phyloP scores from a whole-genome alignment of 805 yeast genomes.

The Metschnikowia cubensis region DNA sequence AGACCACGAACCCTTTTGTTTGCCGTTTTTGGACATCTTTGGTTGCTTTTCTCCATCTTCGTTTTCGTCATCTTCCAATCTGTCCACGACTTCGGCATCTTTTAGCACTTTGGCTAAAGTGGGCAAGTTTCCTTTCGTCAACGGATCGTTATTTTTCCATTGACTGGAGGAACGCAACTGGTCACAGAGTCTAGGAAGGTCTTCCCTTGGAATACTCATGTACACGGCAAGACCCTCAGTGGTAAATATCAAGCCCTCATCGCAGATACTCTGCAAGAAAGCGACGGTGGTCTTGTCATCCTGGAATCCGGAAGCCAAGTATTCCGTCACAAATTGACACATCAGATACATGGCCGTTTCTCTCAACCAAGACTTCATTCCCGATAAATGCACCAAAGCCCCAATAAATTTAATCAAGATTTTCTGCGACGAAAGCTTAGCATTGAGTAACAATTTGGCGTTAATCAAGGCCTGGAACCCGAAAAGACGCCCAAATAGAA shows the following conservation, averaged over 20 bases:
- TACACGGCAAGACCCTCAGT: constrained; percentile 79
- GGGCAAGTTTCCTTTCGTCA: constrained; percentile 64
- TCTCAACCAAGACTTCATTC: constrained; percentile 75
- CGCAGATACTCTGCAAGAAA: constrained; percentile 45
- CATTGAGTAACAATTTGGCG: constrained; percentile 29
- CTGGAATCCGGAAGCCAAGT: constrained; percentile 9
- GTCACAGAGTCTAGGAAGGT: constrained; percentile 19
- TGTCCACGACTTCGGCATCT: constrained; percentile 45
- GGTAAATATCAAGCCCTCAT: constrained; percentile 55
- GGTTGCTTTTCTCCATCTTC: constrained; percentile 14
- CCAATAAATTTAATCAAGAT: constrained; percentile 42
- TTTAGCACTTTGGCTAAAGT: constrained; percentile 59
- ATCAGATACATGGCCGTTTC: constrained; percentile 77
- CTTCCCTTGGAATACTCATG: constrained; percentile 43
- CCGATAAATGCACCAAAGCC: constrained; percentile 53
- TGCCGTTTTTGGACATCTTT: constrained; percentile 25
- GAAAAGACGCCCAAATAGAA: constrained; percentile 77
- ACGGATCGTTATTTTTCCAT: constrained; percentile 76
- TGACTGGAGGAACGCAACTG: constrained; percentile 14
- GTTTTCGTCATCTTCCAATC: constrained; percentile 32
- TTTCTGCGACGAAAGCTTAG: constrained; percentile 13
- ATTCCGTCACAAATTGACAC: constrained; percentile 41
- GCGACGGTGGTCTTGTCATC: constrained; percentile 20
- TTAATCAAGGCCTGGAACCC: constrained; percentile 74
- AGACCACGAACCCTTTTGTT: constrained; percentile 67